Evolutionary conservation across 1,139 yeast species (phyloP), one percentile per base, ranked within the genome.

Genomic region (Geotrichum candidum): DNA sequence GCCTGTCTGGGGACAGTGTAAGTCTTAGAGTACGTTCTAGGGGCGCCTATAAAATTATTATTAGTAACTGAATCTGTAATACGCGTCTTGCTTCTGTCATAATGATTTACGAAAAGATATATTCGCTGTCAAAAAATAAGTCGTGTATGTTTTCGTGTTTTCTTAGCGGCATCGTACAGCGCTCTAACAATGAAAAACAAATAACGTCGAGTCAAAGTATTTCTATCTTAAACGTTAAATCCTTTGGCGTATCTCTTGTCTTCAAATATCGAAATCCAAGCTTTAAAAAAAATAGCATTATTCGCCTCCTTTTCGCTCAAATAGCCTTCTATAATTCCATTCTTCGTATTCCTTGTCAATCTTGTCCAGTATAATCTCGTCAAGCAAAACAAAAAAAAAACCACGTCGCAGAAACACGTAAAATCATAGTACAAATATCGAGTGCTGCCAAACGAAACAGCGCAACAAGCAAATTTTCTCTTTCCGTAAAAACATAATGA

Each of bases 1-100:
- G 97, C 97, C 82, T 96, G 90, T 88, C 90, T 90, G 85, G 99
- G 99, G 80, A 92, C 96, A 78, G 97, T 83, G 90, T 90, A 92
- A 77, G 99, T 94, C 92, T 94, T 94, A 76, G 98, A 92, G 90
- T 91, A 88, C 79, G 96, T 90, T 86, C 96, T 89, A 84, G 99
- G 98, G 61, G 74, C 74, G 68, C 72, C 73, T 68, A 61, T 25
- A 54, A 6, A 55, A 38, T 11, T 3, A 38, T 38, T 2, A n/a
- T 38, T 38, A 38, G 45, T 38, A 38, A 13, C n/a, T 15, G 18
- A 38, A 11, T 38, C 45, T 38, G 41, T 35, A n/a, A 38, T 38
- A 2, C 45, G n/a, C 45, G 18, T 38, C n/a, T 38, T n/a, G 45
- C 45, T 1, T 1, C 45, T 38, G 45, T 38, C 45, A 13, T 15